A percentile compares a stretch with the other conserved stretches of the same genome.
phyloP scores from a whole-genome alignment of 2,329 filamentous ascomycete genomes.

The Neocatenulostroma microsporum region DNA sequence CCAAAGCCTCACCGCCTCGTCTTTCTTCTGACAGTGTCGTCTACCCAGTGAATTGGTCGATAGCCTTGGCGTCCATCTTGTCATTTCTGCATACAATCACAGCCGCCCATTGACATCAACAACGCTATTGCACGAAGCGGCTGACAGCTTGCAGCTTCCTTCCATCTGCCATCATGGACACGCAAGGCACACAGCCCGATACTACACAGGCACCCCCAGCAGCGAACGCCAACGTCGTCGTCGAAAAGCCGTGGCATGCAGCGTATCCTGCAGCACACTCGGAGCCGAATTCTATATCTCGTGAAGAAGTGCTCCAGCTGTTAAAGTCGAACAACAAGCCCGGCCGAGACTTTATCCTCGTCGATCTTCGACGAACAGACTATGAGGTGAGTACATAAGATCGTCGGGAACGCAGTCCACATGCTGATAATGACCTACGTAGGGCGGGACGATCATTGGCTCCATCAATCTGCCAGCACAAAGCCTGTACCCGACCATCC shows the following conservation, averaged over 20 bases:
- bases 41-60: too few relatives aligned
- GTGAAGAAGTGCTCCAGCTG: constrained; percentile 1
- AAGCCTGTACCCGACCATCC: constrained; percentile 45
- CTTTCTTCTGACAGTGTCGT: too few relatives aligned
- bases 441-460: constrained; percentile 54
- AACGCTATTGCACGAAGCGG: too few relatives aligned
- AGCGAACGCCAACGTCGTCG: not conserved
- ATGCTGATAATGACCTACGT: not conserved
- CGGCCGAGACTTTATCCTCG: constrained; percentile 1
- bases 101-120: too few relatives aligned
- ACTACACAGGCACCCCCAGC: not conserved
- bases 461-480: constrained; percentile 54
- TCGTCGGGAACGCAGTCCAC: not conserved
- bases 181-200: too few relatives aligned
- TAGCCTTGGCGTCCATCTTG: too few relatives aligned
- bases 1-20: too few relatives aligned
- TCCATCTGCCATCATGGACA: too few relatives aligned
- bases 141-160: too few relatives aligned
- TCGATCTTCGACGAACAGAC: constrained; percentile 49
- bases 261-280: not conserved
- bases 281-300: not conserved
- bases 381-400: constrained; percentile 35
- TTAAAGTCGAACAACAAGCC: not conserved
- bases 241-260: constrained; percentile 1
- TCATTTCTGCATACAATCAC: too few relatives aligned